Percentiles rank a stretch among this genome's conserved stretches.
These are phyloP conservation scores for Diaporthe nobilis DNA, from an alignment of 2,329 filamentous ascomycete genomes.

Conservation along the genomic window DNA sequence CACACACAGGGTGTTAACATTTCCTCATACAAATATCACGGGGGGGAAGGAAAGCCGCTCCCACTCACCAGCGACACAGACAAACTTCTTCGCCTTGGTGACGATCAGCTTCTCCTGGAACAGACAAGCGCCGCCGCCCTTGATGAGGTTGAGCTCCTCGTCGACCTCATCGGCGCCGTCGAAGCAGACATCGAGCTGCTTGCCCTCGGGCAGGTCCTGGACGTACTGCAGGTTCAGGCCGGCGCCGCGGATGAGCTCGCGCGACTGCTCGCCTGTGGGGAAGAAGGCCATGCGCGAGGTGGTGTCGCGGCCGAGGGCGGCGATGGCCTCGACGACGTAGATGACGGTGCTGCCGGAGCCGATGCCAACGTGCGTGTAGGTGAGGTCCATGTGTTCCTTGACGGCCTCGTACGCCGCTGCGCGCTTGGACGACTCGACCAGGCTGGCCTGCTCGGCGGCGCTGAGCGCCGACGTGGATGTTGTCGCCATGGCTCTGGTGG, in stretches of 20 bases:
- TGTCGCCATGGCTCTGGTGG: conserved; percentile 53
- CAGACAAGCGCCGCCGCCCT: conserved; percentile 96
- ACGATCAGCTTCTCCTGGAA: conserved; percentile 99
- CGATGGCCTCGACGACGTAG: conserved; percentile 88
- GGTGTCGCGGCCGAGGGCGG: conserved; percentile 67
- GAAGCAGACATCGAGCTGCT: conserved; percentile 88
- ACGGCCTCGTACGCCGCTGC: conserved; percentile 82
- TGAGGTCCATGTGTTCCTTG: conserved; percentile 76
- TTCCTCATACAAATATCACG: neutral
- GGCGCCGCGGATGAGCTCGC: conserved; percentile 85
- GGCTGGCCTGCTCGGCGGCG: conserved; percentile 48
- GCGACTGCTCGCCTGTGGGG: conserved; percentile 92
- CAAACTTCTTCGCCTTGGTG: conserved; percentile 84
- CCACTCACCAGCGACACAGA: conserved; percentile 83
- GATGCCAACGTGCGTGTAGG: conserved; percentile 79
- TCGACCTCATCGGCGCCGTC: conserved; percentile 98
- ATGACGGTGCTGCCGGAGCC: conserved; percentile 86
- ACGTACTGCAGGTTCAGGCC: conserved; percentile 84
- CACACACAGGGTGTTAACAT: conserved; percentile 39
- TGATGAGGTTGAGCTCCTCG: conserved; percentile 94
- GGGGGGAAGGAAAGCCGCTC: no score
- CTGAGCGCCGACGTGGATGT: conserved; percentile 46
- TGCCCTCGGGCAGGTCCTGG: conserved; percentile 73
- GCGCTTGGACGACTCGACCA: conserved; percentile 81
- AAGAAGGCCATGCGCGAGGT: conserved; percentile 83